phyloP scores from a whole-genome alignment of 2,329 filamentous ascomycete genomes.

The Gliomastix tumulicola region DNA sequence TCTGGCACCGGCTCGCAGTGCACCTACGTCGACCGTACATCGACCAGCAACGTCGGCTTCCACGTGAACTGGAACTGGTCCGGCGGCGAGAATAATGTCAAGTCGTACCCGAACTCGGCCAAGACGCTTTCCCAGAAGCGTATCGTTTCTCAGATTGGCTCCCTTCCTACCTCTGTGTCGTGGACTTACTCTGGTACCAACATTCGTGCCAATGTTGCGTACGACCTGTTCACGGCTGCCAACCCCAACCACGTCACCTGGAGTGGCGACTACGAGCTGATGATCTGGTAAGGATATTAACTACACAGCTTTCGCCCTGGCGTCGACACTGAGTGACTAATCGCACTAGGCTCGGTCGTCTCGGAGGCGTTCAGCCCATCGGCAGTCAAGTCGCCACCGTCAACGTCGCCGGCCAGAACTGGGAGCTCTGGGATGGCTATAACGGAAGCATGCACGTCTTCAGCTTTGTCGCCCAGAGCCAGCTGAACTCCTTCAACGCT shows the following conservation, averaged over 20 bases:
- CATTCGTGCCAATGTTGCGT: slow-evolving; percentile 47
- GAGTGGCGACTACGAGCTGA: slow-evolving; percentile 49
- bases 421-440: slow-evolving; percentile 49
- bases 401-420: slow-evolving; percentile 43
- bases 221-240: slow-evolving; percentile 49
- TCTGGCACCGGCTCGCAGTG: slow-evolving; percentile 27
- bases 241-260: slow-evolving; percentile 25
- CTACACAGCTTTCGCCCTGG: background rate
- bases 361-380: slow-evolving; percentile 10
- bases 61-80: slow-evolving; percentile 31
- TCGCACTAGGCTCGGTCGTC: slow-evolving; percentile 10
- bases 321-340: background rate
- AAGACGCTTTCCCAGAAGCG: slow-evolving; percentile 12
- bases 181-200: slow-evolving; percentile 21
- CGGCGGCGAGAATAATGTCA: slow-evolving; percentile 27
- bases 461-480: slow-evolving; percentile 35
- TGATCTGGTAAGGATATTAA: slow-evolving; percentile 42
- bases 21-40: slow-evolving; percentile 25
- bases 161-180: slow-evolving; percentile 21
- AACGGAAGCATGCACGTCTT: slow-evolving; percentile 56
- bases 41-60: slow-evolving; percentile 25
- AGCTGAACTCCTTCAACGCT: slow-evolving; percentile 41
- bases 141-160: slow-evolving; percentile 20
- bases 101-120: slow-evolving; percentile 26
- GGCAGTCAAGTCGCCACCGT: slow-evolving; percentile 39